phyloP scores from a whole-genome alignment of 306 rosid species.

The Quercus parvula region DNA sequence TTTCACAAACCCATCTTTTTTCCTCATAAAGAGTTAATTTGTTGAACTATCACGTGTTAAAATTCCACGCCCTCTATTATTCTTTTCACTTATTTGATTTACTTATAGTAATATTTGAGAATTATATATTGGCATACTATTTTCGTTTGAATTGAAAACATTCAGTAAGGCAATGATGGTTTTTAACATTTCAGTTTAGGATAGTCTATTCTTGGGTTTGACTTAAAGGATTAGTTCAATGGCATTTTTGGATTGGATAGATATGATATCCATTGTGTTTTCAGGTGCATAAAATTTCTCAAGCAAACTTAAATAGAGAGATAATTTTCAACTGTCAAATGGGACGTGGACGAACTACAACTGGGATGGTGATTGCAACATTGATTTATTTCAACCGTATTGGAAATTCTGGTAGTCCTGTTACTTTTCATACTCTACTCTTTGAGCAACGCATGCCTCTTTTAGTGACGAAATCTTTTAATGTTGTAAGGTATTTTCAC shows the following conservation, averaged over 20 bases:
- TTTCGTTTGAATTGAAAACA: not conserved
- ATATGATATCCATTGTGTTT: constrained; percentile 31
- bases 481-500: constrained; percentile 22
- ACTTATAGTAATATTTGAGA: not conserved
- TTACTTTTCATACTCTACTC: constrained; percentile 16
- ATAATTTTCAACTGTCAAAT: constrained; percentile 93
- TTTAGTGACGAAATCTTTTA: not conserved
- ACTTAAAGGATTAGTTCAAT: not conserved
- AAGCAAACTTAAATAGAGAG: constrained; percentile 65
- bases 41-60: not conserved
- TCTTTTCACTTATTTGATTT: not conserved
- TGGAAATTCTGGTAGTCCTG: constrained; percentile 69
- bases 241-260: constrained; percentile 4
- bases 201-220: not conserved
- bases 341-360: constrained; percentile 96
- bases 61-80: not conserved
- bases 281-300: constrained; percentile 80
- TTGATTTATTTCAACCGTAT: constrained; percentile 75
- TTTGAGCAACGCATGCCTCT: not conserved
- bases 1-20: not conserved
- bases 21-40: not conserved
- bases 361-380: constrained; percentile 97
- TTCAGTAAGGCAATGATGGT: not conserved
- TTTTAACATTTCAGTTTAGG: not conserved
- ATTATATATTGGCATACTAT: not conserved